phyloP scores from a whole-genome alignment of 768 basidiomycete species.

The Boletus coccyginus region DNA sequence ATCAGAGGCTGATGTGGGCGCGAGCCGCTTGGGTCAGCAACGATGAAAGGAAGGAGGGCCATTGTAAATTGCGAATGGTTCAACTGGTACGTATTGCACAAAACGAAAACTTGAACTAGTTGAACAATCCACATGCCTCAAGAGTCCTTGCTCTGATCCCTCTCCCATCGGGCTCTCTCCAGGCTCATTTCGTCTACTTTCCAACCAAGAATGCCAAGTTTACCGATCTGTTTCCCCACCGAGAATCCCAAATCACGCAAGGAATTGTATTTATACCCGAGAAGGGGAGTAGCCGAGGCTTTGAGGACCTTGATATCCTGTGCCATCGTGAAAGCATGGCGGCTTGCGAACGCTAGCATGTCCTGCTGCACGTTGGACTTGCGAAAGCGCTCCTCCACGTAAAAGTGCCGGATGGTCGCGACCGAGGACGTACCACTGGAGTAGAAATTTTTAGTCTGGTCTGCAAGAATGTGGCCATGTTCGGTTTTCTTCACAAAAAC shows the following conservation, averaged over 20 bases:
- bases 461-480: conserved; percentile 8
- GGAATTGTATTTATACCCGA: conserved; percentile 45
- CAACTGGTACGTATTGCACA: not conserved
- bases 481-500: conserved; percentile 22
- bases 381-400: conserved; percentile 65
- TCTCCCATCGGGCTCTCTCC: conserved; percentile 47
- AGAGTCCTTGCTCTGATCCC: conserved; percentile 13
- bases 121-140: conserved; percentile 1
- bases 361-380: conserved; percentile 58
- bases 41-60: conserved; percentile 28
- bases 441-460: conserved; percentile 16
- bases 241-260: conserved; percentile 50
- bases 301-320: conserved; percentile 44
- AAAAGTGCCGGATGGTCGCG: conserved; percentile 75
- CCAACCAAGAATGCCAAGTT: conserved; percentile 59
- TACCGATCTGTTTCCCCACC: conserved; percentile 41
- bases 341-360: conserved; percentile 56
- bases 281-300: conserved; percentile 47
- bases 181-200: conserved; percentile 44
- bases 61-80: conserved; percentile 15
- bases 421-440: conserved; percentile 40
- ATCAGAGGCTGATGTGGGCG: conserved; percentile 43
- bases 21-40: conserved; percentile 19
- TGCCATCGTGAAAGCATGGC: conserved; percentile 52
- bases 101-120: not conserved